Evolutionary conservation across 805 yeast species (phyloP).

Genomic region (Starmerella kuoi): DNA sequence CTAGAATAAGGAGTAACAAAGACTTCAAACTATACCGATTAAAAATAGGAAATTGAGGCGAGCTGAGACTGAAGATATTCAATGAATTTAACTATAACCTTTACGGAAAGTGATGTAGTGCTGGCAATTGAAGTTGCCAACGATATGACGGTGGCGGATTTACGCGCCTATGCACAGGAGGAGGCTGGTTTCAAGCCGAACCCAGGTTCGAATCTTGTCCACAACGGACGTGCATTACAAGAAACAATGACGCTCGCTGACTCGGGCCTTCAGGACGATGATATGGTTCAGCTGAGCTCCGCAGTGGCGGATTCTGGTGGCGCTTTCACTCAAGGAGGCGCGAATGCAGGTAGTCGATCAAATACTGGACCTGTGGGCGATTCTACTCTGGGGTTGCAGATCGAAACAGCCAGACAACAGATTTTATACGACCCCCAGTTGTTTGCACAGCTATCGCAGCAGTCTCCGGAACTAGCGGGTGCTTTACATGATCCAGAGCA

Average conservation of each 20-base stretch:
- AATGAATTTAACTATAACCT: constrained; percentile 44
- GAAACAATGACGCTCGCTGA: constrained; percentile 34
- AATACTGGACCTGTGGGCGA: background rate
- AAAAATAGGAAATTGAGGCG: no score
- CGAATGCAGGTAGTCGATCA: background rate
- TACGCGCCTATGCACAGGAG: constrained; percentile 59
- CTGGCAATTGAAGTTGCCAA: constrained; percentile 50
- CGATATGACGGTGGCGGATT: constrained; percentile 52
- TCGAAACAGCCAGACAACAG: constrained; percentile 29
- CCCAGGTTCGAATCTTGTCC: constrained; percentile 37
- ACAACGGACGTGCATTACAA: constrained; percentile 36
- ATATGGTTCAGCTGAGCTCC: constrained; percentile 32
- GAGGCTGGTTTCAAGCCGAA: constrained; percentile 45
- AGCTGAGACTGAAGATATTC: no score
- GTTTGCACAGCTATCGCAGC: constrained; percentile 27
- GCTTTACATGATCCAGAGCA: constrained; percentile 37
- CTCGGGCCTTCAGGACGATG: constrained; percentile 44
- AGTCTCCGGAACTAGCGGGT: constrained; percentile 39
- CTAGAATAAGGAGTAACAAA: no score
- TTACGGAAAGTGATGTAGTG: constrained; percentile 39
- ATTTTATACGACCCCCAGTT: constrained; percentile 28
- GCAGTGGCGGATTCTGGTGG: background rate
- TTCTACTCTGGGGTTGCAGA: constrained; percentile 13
- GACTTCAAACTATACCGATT: no score
- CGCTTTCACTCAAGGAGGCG: background rate